Evolutionary conservation across 73 alveolate genomes (phyloP).

Genomic region (Durusdinium trenchii): DNA sequence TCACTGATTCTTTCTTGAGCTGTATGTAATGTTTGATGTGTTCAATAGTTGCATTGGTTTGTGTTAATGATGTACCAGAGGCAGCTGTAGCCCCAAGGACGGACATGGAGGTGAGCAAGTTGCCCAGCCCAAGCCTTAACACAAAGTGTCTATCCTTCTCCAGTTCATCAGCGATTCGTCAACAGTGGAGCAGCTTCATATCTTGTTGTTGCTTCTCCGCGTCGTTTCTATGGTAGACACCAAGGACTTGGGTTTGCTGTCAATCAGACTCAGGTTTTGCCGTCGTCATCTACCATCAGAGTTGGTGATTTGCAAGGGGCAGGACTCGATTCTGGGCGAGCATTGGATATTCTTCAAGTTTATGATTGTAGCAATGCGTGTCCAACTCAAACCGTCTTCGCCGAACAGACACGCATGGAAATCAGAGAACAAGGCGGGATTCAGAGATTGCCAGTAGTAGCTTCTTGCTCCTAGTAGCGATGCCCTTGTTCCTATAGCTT

Average conservation of each 20-base stretch:
- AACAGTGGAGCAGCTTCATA: not conserved
- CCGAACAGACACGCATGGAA: too few species aligned
- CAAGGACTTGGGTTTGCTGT: not conserved
- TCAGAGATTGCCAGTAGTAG: too few species aligned
- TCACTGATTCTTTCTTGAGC: too few species aligned
- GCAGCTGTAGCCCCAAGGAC: not conserved
- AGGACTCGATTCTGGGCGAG: slow-evolving; percentile 15
- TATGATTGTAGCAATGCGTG: too few species aligned
- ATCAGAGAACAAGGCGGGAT: too few species aligned
- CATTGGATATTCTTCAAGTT: too few species aligned
- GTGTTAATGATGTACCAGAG: not conserved
- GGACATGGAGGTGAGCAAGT: slow-evolving; percentile 91
- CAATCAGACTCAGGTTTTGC: slow-evolving; percentile 43
- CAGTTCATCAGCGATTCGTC: not conserved
- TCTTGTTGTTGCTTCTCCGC: not conserved
- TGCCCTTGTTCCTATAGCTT: too few species aligned
- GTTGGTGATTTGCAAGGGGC: slow-evolving; percentile 51
- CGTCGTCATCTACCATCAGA: slow-evolving; percentile 73
- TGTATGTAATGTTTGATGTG: too few species aligned
- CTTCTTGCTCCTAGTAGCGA: too few species aligned
- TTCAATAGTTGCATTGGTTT: not conserved
- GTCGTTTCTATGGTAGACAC: not conserved
- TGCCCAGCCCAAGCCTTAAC: slow-evolving; percentile 46
- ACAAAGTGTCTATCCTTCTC: not conserved
- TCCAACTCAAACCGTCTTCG: too few species aligned